phyloP scores from a whole-genome alignment of 768 basidiomycete species.

The Calvatia gigantea region DNA sequence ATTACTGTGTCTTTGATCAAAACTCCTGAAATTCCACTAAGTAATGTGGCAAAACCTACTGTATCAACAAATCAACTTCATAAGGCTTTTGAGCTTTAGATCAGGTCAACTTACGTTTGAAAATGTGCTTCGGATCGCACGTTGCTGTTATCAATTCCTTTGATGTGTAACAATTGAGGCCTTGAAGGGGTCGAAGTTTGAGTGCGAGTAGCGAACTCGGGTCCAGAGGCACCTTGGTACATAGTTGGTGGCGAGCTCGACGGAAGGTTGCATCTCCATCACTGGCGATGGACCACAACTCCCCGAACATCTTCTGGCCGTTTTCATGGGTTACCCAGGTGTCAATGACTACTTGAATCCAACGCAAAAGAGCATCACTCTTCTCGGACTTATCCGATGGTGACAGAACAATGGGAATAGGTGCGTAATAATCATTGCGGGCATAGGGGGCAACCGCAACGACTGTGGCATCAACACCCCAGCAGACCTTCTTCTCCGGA shows the following conservation, averaged over 20 bases:
- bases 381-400: neutral
- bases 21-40: too few relatives aligned
- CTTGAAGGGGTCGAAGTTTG: too few relatives aligned
- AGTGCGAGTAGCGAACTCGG: too few relatives aligned
- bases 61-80: too few relatives aligned
- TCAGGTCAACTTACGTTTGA: constrained; percentile 20
- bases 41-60: constrained; percentile 19
- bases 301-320: neutral
- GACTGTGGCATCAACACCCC: too few relatives aligned
- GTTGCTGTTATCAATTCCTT: constrained; percentile 1
- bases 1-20: too few relatives aligned
- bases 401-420: neutral
- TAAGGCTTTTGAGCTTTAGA: too few relatives aligned
- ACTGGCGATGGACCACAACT: neutral
- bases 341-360: neutral
- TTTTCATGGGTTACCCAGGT: neutral
- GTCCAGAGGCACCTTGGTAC: neutral
- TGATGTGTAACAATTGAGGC: neutral
- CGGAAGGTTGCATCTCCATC: neutral
- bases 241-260: neutral
- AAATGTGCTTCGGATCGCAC: constrained; percentile 22
- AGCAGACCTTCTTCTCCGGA: neutral
- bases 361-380: neutral
- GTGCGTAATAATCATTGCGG: neutral
- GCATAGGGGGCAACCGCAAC: neutral